These are phyloP conservation scores for Corynespora cassiicola DNA, from an alignment of 2,329 filamentous ascomycete species.

Conservation along the genomic window DNA sequence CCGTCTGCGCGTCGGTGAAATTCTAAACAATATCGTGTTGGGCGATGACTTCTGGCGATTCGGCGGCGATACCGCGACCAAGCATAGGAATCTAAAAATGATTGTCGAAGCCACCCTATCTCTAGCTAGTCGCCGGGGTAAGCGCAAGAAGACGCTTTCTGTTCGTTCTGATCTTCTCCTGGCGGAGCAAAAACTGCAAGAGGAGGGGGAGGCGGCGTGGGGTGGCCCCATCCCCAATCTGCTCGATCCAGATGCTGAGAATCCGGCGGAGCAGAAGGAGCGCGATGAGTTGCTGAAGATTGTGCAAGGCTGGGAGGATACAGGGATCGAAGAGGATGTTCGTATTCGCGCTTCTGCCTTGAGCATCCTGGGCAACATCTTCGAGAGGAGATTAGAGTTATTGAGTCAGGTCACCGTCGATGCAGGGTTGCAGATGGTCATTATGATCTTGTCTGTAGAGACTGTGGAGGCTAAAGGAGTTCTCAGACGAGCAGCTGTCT, in stretches of 20 bases:
- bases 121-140: slow-evolving; percentile 68
- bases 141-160: slow-evolving; percentile 65
- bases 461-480: slow-evolving; percentile 66
- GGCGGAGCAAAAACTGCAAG: slow-evolving; percentile 55
- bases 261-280: slow-evolving; percentile 44
- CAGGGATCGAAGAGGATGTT: slow-evolving; percentile 70
- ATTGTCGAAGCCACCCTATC: slow-evolving; percentile 67
- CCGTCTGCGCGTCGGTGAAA: slow-evolving; percentile 72
- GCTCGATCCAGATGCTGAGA: slow-evolving; percentile 34
- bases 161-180: slow-evolving; percentile 62
- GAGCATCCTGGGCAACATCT: slow-evolving; percentile 65
- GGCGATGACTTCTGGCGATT: slow-evolving; percentile 25
- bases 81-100: slow-evolving; percentile 18
- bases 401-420: slow-evolving; percentile 45
- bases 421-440: slow-evolving; percentile 66
- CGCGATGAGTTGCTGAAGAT: slow-evolving; percentile 63
- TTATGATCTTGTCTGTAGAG: slow-evolving; percentile 70
- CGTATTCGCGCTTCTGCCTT: slow-evolving; percentile 73
- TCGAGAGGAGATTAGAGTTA: slow-evolving; percentile 62
- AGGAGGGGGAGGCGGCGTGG: slow-evolving; percentile 62
- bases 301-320: slow-evolving; percentile 71
- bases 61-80: background rate
- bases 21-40: slow-evolving; percentile 31
- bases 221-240: slow-evolving; percentile 56
- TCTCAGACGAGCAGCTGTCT: slow-evolving; percentile 69